phyloP scores from a whole-genome alignment of 1,284 basidiomycete genomes.

The Fomitiporia mediterranea region DNA sequence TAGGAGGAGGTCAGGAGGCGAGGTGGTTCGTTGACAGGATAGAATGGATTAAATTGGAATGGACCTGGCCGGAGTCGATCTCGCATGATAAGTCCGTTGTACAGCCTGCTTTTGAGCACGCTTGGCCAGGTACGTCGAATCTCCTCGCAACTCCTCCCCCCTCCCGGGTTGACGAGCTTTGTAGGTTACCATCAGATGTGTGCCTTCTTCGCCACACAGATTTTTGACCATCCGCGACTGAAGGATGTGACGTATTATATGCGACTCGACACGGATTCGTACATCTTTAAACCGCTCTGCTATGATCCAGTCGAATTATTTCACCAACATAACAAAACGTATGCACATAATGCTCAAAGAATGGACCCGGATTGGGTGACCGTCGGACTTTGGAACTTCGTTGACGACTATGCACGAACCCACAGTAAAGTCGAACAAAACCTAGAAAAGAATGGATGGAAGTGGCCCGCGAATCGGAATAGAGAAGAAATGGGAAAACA shows the following conservation, averaged over 20 bases:
- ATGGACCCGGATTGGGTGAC: constrained; percentile 19
- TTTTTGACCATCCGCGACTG: constrained; percentile 21
- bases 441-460: constrained; percentile 12
- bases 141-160: neutral
- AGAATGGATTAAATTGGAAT: constrained; percentile 18
- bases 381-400: constrained; percentile 15
- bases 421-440: constrained; percentile 6
- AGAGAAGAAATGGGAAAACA: constrained; percentile 11
- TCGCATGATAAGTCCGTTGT: constrained; percentile 19
- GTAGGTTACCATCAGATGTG: constrained; percentile 22
- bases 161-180: neutral
- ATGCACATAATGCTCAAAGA: constrained; percentile 8
- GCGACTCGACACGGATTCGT: constrained; percentile 22
- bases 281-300: constrained; percentile 18
- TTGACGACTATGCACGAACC: constrained; percentile 11
- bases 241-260: constrained; percentile 22
- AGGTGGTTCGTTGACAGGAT: constrained; percentile 16
- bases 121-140: constrained; percentile 15
- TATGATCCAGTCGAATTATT: constrained; percentile 22
- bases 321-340: constrained; percentile 16
- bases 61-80: constrained; percentile 12
- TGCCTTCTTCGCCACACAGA: constrained; percentile 21
- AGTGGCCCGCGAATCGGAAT: constrained; percentile 13
- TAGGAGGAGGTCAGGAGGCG: constrained; percentile 14
- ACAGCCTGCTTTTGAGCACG: constrained; percentile 14